phyloP scores from a whole-genome alignment of 306 rosid genomes.

The apple (Malus domestica) region ASM211411v1 NC_041790.1:16405501-16406000 shows the following conservation, averaged over 20 bases:
- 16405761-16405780: neutral
- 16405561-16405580: slow-evolving; percentile 18
- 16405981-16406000: neutral
- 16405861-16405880: neutral
- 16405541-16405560: slow-evolving; percentile 96
- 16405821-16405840: neutral
- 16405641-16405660: neutral
- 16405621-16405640: neutral
- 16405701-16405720: neutral
- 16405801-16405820: neutral
- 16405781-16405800: neutral
- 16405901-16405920: neutral
- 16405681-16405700: neutral
- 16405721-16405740: neutral
- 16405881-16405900: neutral
- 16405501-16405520: slow-evolving; percentile 92
- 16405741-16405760: neutral
- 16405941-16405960: neutral
- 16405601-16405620: slow-evolving; percentile 4
- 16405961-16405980: neutral
- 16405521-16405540: slow-evolving; percentile 61
- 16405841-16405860: neutral
- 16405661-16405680: neutral
- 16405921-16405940: neutral
- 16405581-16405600: neutral